Base-by-base conservation (phyloP, 2,329 filamentous ascomycete species). In the Fusarium sp. region DNA sequence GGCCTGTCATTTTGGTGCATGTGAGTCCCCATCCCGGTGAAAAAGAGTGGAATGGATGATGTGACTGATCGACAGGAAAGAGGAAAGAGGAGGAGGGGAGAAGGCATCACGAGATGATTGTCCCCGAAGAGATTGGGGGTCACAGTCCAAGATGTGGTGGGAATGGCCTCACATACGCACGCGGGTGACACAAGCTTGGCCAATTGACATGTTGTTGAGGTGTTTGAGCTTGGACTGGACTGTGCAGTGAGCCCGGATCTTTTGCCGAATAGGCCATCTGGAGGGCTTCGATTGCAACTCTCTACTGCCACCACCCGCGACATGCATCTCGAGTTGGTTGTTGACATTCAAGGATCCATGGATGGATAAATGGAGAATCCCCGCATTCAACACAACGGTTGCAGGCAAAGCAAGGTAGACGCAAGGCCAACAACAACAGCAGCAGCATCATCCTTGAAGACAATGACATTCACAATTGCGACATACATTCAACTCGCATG, bases 121-220 rank as follows among this genome's bases (percentile, higher is more conserved):
- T 36, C 40, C 27, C 34, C 42, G 33, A 54, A 50, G 46, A 25
- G 14, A 38, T 49, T 44, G 50, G 57, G 50, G 56, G 25, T 54
- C 36, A 54, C 50, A 25, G 27, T 46, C 36, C n/a, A 51, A 44
- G 58, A 38, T 34, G 42, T 44, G 42, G 29, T 58, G 53, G 64
- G 61, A 65, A 70, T 70, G 68, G 67, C 67, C 64, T 70, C 64
- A 51, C 44, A 56, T 9, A 33, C 29, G n/a, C 23, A 13, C 25
- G 20, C 40, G 11, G 20, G 42, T 23, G 34, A 33, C 36, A 20
- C 18, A 8, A 10, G n/a, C 51, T 38, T 53, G 50, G 25, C 25
- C 27, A 18, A 23, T 57, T 33, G 36, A 56, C 29, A 31, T 23
- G 25, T 33, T 29, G 27, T 18, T 27, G 18, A 42, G 7, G 25